Percentiles rank a stretch among this genome's conserved stretches.
These are phyloP conservation scores for Xylaria scruposa DNA, from an alignment of 495 filamentous ascomycete genomes.

Conservation along the genomic window DNA sequence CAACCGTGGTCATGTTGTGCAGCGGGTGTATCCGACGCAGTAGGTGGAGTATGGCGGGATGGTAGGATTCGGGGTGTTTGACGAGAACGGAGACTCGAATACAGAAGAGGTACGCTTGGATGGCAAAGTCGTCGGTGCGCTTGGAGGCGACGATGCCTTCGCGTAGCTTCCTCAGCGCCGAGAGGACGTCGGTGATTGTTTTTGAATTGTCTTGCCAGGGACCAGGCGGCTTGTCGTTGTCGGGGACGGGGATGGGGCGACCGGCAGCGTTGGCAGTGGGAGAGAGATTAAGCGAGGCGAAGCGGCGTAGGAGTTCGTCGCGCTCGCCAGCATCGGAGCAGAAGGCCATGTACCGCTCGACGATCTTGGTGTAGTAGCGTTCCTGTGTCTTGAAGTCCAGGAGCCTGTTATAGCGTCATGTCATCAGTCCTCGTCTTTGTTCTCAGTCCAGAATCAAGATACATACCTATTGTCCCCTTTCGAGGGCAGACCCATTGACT, in stretches of 20 bases:
- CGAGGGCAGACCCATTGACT: slow-evolving; percentile 80
- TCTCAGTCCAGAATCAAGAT: background rate
- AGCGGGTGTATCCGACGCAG: slow-evolving; percentile 71
- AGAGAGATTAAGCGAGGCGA: slow-evolving; percentile 66
- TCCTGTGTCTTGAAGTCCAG: slow-evolving; percentile 78
- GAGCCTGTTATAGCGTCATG: slow-evolving; percentile 58
- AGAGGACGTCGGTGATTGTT: slow-evolving; percentile 56
- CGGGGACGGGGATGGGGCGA: slow-evolving; percentile 31
- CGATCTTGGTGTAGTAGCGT: slow-evolving; percentile 83
- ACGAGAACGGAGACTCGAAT: slow-evolving; percentile 81
- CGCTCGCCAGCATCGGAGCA: slow-evolving; percentile 71
- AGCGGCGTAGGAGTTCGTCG: slow-evolving; percentile 73
- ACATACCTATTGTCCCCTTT: slow-evolving; percentile 80
- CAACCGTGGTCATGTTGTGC: slow-evolving; percentile 67
- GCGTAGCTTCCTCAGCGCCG: slow-evolving; percentile 87
- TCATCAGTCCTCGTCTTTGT: background rate
- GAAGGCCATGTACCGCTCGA: slow-evolving; percentile 85
- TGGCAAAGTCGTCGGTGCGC: slow-evolving; percentile 71
- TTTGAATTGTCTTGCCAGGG: slow-evolving; percentile 37
- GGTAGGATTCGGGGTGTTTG: slow-evolving; percentile 84
- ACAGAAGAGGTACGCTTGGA: slow-evolving; percentile 78
- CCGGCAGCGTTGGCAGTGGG: slow-evolving; percentile 30
- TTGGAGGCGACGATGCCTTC: slow-evolving; percentile 82
- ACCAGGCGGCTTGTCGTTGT: slow-evolving; percentile 38
- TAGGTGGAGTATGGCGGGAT: slow-evolving; percentile 82